Base-by-base conservation (phyloP, 139 green algal genomes). In the Chlorella sp. region DNA sequence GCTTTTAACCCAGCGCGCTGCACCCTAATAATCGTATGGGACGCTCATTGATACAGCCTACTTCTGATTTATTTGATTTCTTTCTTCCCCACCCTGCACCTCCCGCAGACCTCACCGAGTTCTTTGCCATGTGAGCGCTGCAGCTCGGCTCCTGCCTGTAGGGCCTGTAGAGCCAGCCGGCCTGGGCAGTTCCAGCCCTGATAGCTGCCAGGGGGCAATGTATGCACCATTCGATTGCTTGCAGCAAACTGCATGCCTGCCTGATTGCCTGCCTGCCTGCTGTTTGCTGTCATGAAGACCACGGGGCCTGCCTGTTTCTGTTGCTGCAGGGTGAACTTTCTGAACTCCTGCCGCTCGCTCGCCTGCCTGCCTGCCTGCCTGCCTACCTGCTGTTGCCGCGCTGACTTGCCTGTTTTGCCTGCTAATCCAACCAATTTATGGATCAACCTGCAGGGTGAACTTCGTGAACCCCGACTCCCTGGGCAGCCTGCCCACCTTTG, bases 391-490 rank as follows among this genome's bases (percentile, higher is more conserved):
- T 87, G 94, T 95, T 0, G 91, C 98, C 66, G 84, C 97, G 19
- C 75, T 34, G 21, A 81, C 2, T n/a, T 81, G 28, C 53, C n/a
- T 34, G 21, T 7, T 37, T 34, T 30, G 7, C 75, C 75, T 42
- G 34, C 34, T 57, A 9, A n/a, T n/a, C n/a, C n/a, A n/a, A n/a
- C n/a, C n/a, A n/a, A n/a, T n/a, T n/a, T n/a, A n/a, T n/a, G n/a
- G n/a, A n/a, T n/a, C n/a, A n/a, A n/a, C n/a, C 48, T 57, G 48
- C 48, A 57, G 48, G 78, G 86, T 37, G 36, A 93, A 93, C 61
- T 98, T 98, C 86, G 95, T 96, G 37, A 92, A 84, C 9, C 96
- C 96, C 2, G 95, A 92, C 34, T 21, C 95, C 73, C 93, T 98
- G 32, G 96, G 96, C 24, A 91, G 42, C 39, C 64, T 94, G 21